phyloP scores from a whole-genome alignment of 2,329 filamentous ascomycete species.

The Sporothrix inflata region DNA sequence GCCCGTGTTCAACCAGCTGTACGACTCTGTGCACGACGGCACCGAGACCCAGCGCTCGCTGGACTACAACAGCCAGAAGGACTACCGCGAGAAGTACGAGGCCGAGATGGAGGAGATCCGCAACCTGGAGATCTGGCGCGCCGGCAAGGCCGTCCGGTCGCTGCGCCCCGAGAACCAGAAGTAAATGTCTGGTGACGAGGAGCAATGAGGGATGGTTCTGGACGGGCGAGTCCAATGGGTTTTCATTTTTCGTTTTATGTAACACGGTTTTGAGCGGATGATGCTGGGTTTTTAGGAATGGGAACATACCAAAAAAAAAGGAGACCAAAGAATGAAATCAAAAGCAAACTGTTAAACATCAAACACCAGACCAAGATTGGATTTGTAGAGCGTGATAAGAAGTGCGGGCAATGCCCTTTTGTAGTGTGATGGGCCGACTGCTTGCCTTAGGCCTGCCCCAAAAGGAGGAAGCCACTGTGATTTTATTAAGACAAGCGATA shows the following conservation, averaged over 20 bases:
- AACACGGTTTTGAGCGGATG: constrained; percentile 20
- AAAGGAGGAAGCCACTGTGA: no score
- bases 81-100: constrained; percentile 98
- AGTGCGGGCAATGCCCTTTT: neutral
- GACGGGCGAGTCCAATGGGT: neutral
- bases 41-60: constrained; percentile 94
- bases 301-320: constrained; percentile 18
- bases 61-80: constrained; percentile 92
- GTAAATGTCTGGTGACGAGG: constrained; percentile 48
- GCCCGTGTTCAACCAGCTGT: constrained; percentile 97
- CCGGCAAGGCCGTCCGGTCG: constrained; percentile 92
- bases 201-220: neutral
- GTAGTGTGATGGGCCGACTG: no score
- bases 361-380: neutral
- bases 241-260: constrained; percentile 14
- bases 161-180: constrained; percentile 88
- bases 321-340: constrained; percentile 23
- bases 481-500: no score
- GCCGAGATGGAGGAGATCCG: constrained; percentile 99
- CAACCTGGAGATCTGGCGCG: constrained; percentile 97
- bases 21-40: constrained; percentile 88
- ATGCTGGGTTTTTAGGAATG: constrained; percentile 27
- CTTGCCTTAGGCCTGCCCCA: no score
- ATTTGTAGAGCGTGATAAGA: neutral
- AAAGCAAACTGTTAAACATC: neutral